A percentile compares a stretch with the other conserved stretches of the same genome.
Evolutionary conservation across 2,329 filamentous ascomycete species (phyloP).

Genomic region (Pseudonectria buxi): DNA sequence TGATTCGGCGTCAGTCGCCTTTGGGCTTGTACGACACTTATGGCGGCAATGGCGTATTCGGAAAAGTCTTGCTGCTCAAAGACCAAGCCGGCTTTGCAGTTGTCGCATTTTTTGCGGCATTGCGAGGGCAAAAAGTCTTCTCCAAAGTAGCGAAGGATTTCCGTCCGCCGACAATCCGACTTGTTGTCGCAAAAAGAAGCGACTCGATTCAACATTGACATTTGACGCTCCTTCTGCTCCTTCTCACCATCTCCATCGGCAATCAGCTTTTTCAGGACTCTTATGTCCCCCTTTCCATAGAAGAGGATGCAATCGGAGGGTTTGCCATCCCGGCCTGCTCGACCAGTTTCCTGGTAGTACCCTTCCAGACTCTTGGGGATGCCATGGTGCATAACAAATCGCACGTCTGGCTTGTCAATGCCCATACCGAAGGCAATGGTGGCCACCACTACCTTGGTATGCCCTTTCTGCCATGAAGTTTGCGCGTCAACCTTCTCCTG

Average conservation of each 20-base stretch:
- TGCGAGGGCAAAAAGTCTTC: slow-evolving; percentile 68
- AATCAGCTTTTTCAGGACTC: slow-evolving; percentile 72
- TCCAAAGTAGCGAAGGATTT: slow-evolving; percentile 90
- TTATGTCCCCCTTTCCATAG: slow-evolving; percentile 74
- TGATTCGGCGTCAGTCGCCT: slow-evolving; percentile 64
- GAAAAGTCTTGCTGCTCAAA: slow-evolving; percentile 76
- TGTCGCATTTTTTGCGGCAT: slow-evolving; percentile 77
- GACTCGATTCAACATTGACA: slow-evolving; percentile 78
- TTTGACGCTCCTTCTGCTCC: slow-evolving; percentile 78
- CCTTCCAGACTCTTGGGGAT: slow-evolving; percentile 94
- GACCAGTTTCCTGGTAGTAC: slow-evolving; percentile 96
- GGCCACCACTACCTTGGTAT: slow-evolving; percentile 83
- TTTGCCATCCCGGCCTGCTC: slow-evolving; percentile 85
- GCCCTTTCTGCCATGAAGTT: slow-evolving; percentile 72
- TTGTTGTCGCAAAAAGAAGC: slow-evolving; percentile 85
- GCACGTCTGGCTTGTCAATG: slow-evolving; percentile 96
- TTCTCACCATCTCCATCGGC: slow-evolving; percentile 66
- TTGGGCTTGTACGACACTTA: slow-evolving; percentile 60
- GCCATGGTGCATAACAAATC: slow-evolving; percentile 90
- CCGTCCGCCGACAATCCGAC: slow-evolving; percentile 77
- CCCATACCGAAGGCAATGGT: slow-evolving; percentile 99
- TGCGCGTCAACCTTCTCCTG: slow-evolving; percentile 66
- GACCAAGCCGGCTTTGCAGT: slow-evolving; percentile 66
- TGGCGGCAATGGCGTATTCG: slow-evolving; percentile 61
- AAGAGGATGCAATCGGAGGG: slow-evolving; percentile 85